Percentiles rank a stretch among this genome's conserved stretches.
These are phyloP conservation scores for Catenaria anguillulae DNA, from an alignment of 371 early-diverging fungal species.

Conservation along the genomic window DNA sequence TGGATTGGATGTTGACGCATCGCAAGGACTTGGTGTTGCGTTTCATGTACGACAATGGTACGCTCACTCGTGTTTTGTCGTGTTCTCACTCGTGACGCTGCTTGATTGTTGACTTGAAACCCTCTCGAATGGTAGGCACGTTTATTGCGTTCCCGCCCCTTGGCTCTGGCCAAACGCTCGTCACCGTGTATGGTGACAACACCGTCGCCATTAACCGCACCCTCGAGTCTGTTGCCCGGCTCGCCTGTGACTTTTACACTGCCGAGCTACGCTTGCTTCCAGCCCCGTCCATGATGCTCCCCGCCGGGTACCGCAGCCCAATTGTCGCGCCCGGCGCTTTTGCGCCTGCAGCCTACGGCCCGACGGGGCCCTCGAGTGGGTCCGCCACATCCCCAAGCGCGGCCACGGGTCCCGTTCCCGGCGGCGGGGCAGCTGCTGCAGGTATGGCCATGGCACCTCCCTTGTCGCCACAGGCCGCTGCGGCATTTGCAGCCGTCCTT, in stretches of 20 bases:
- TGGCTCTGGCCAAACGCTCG: slow-evolving; percentile 34
- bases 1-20: slow-evolving; percentile 59
- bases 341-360: too few species aligned
- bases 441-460: too few species aligned
- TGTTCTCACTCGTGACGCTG: too few species aligned
- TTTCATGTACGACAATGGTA: slow-evolving; percentile 62
- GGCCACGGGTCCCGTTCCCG: too few species aligned
- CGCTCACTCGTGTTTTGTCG: slow-evolving; percentile 8
- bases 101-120: neutral
- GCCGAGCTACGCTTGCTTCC: slow-evolving; percentile 37
- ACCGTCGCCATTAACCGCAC: slow-evolving; percentile 56
- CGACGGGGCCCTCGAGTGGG: too few species aligned
- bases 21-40: slow-evolving; percentile 41
- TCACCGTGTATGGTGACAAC: slow-evolving; percentile 49
- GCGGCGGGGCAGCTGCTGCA: too few species aligned
- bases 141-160: slow-evolving; percentile 45
- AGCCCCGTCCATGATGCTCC: too few species aligned
- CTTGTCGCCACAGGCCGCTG: too few species aligned
- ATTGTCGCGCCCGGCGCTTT: neutral
- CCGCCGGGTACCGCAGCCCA: neutral
- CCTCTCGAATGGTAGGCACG: slow-evolving; percentile 22
- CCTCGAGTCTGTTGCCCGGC: slow-evolving; percentile 45
- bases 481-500: too few species aligned
- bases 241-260: slow-evolving; percentile 43
- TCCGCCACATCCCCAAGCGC: too few species aligned